Evolutionary conservation across 2,329 filamentous ascomycete species (phyloP), one percentile per base, ranked within the genome.

Genomic region (Aspergillus viridinutans): DNA sequence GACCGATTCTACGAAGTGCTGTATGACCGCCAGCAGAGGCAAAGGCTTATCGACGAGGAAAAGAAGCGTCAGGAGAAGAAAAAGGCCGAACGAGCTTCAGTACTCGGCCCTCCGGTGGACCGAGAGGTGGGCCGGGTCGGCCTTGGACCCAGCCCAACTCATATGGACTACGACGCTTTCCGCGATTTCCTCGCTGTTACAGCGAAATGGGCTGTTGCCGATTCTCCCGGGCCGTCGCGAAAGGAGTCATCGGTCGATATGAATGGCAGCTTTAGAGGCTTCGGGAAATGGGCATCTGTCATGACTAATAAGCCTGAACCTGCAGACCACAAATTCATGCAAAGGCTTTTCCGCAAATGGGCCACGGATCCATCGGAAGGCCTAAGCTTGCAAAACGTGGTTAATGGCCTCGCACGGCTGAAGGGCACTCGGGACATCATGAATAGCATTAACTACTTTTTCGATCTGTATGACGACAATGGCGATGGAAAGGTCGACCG

Each of bases 131-230:
- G 92, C 1, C 85, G 93, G 53, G 91, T 97, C 20, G 93, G 90
- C 0, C 81, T 97, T 1, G 93, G 92, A 0, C 88, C 91, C 6
- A 97, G 91, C 72, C 90, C 91, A 14, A 95, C 89, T 28, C 82
- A 92, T 64, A 99, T 99, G 94, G 92, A 97, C 72, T 99, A 97
- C 69, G 90, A 96, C 73, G 92, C 90, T 1, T 99, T 97, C 75
- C 83, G 93, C 56, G 92, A 97, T 67, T 97, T 99, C 66, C 80
- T 99, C 48, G 92, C 94, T 4, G 88, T 86, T 49, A 90, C 97
- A 65, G 85, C 92, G 1, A 93, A 87, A 77, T 99, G 94, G 94
- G 94, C 94, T 1, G 87, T 96, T 28, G 90, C 91, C 0, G 94
- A 97, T 71, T 87, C 90, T 0, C 90, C 91, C 3, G 80, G 83